phyloP scores from a whole-genome alignment of 345 rosid species.

The Toxicodendron radicans region DNA sequence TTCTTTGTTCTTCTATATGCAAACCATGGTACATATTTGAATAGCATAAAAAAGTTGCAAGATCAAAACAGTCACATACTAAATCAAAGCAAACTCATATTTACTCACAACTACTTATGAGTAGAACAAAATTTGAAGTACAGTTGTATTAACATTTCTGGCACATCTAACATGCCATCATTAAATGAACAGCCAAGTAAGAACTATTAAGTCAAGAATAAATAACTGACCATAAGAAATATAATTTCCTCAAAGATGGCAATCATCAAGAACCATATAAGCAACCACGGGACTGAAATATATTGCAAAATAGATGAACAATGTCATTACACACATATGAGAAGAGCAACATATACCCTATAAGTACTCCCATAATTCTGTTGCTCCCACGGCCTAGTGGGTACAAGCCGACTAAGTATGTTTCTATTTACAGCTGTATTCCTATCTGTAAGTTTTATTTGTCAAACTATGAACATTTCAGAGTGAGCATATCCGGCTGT shows the following conservation, averaged over 20 bases:
- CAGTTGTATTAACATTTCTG: neutral
- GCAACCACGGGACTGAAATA: neutral
- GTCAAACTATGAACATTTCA: no score
- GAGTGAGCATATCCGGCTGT: no score
- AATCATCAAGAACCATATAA: slow-evolving; percentile 12
- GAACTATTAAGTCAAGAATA: neutral
- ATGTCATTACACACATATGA: neutral
- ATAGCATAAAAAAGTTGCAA: neutral
- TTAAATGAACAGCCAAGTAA: neutral
- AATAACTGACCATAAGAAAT: neutral
- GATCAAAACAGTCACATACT: neutral
- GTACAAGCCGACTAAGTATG: slow-evolving; percentile 64
- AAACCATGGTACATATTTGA: neutral
- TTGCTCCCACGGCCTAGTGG: slow-evolving; percentile 90
- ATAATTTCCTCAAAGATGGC: no score
- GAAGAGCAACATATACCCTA: slow-evolving; percentile 42
- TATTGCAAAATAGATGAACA: neutral
- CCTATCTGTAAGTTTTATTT: no score
- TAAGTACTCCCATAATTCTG: slow-evolving; percentile 56
- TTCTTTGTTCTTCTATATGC: neutral
- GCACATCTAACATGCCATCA: neutral
- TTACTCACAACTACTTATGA: neutral
- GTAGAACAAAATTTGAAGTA: neutral
- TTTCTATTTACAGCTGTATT: slow-evolving; percentile 44
- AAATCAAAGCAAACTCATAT: neutral